Base-by-base conservation (phyloP, 225 moss, liverwort and hornwort species). In the Physcomitrium patens region DNA sequence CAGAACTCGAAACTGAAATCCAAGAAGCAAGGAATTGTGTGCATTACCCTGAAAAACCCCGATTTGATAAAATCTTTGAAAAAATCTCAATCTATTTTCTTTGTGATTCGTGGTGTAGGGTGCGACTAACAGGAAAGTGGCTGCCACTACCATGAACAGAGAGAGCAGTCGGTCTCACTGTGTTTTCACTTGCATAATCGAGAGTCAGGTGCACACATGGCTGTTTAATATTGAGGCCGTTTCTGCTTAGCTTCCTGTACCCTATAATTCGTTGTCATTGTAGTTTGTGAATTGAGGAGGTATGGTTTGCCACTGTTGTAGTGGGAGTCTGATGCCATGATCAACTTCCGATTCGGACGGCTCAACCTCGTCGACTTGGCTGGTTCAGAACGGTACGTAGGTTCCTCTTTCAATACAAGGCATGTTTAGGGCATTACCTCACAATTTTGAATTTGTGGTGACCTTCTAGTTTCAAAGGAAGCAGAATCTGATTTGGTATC, bases 81-180 rank as follows among this genome's bases (percentile, higher is more conserved):
- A 47, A 47, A 47, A 12, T 9, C 49, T 49, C 49, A 49, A 49
- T 12, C 3, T 12, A 49, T 0, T 12, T 49, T 49, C 49, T 49
- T 2, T 7, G 10, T 49, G 24, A 60, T 42, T 31, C 31, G 5
- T 62, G 31, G 11, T 46, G 64, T 70, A 94, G 92, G 97, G 97
- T 23, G 87, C 97, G 12, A 84, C 97, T 5, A 97, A 91, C 61
- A 81, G 97, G 67, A 93, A 91, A 81, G 97, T 97, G 74, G 97
- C 94, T 54, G 87, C 94, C 71, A 97, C 97, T 7, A 94, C 90
- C 77, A 94, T 97, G 97, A 97, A 97, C 81, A 80, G 97, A 69
- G 97, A 94, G 90, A 97, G 97, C 85, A 97, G 94, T 83, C 92
- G 97, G 17, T 97, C 97, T 53, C 97, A 97, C 63, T 89, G 97